Evolutionary conservation across 768 basidiomycete species (phyloP).

Genomic region (Tylopilus vinaceipallidus): DNA sequence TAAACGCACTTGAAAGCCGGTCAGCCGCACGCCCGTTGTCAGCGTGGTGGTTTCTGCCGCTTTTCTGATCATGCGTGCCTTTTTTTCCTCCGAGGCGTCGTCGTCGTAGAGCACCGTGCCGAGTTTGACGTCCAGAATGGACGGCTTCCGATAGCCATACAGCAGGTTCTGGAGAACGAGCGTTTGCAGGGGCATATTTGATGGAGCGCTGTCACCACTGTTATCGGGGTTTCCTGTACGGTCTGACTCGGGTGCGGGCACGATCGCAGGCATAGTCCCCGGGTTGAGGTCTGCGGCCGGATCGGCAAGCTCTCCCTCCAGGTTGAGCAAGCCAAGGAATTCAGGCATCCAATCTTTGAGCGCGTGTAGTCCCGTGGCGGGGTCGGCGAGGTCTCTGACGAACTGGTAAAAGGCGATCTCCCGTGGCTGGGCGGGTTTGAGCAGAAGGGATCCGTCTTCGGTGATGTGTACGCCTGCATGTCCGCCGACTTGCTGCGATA

Average conservation of each 20-base stretch:
- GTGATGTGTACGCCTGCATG: slow-evolving; percentile 71
- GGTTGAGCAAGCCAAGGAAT: slow-evolving; percentile 75
- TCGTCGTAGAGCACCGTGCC: slow-evolving; percentile 87
- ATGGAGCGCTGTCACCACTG: background rate
- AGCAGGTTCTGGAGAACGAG: slow-evolving; percentile 86
- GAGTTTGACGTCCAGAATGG: slow-evolving; percentile 90
- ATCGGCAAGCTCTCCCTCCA: slow-evolving; percentile 51
- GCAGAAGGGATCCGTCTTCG: slow-evolving; percentile 73
- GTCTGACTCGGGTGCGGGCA: slow-evolving; percentile 36
- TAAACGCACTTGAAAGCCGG: slow-evolving; percentile 80
- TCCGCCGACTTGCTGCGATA: slow-evolving; percentile 74
- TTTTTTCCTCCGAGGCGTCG: slow-evolving; percentile 65
- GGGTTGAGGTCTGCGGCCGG: slow-evolving; percentile 5
- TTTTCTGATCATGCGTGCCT: slow-evolving; percentile 67
- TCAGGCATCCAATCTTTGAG: slow-evolving; percentile 65
- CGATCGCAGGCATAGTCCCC: slow-evolving; percentile 18
- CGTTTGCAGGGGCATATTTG: slow-evolving; percentile 44
- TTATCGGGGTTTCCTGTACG: slow-evolving; percentile 30
- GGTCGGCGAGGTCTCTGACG: slow-evolving; percentile 36
- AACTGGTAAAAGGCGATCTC: slow-evolving; percentile 75
- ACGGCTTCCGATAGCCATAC: slow-evolving; percentile 72
- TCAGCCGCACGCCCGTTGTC: slow-evolving; percentile 77
- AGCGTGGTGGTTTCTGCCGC: slow-evolving; percentile 71
- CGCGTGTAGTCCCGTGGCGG: slow-evolving; percentile 4
- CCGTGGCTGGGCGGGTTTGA: slow-evolving; percentile 66